Evolutionary conservation across 768 basidiomycete genomes (phyloP), one percentile per base, ranked within the genome.

Genomic region (Mycena metata): DNA sequence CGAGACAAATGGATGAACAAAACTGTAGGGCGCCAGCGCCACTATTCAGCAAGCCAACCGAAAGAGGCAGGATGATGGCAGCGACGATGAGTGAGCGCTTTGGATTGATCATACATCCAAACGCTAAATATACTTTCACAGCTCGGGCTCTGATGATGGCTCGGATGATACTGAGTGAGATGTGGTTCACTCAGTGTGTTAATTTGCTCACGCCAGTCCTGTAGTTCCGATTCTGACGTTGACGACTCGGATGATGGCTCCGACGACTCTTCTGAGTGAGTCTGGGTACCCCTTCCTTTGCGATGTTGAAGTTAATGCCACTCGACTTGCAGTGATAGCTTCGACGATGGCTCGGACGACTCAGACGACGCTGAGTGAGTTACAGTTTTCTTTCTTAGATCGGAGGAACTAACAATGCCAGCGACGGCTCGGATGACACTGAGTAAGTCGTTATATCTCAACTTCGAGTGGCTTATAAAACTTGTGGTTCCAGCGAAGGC

Each of bases 11-110:
- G 7, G 6, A 15, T 17, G 8, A 23, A 43, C 5, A 13, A 30
- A 7, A 26, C 19, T 13, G 36, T 8, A 66, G 65, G 65, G 59
- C 2, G 65, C 65, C 19, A 66, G 58, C 16, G 65, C 58, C 16
- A 66, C 65, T 10, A 12, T 66, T 15, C 33, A 60, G 43, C 58
- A 60, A 49, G 62, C 57, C 19, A 43, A 58, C 5, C 23, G 10
- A 2, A 64, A 69, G 39, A 11, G 61, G 10, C 55, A 69, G 30
- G 67, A 55, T n/a, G 24, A 43, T 3, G 36, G 17, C 21, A 11
- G 7, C 5, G 17, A 11, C 9, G 50, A 61, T 21, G 60, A 51
- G 50, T 51, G 19, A 17, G 17, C 9, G 24, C 5, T n/a, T 33
- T 58, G 5, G 23, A 15, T 35, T 42, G 15, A 12, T 13, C 41